A percentile compares a stretch with the other conserved stretches of the same genome.
phyloP scores from a whole-genome alignment of 768 basidiomycete species.

The Russula ochroleuca region DNA sequence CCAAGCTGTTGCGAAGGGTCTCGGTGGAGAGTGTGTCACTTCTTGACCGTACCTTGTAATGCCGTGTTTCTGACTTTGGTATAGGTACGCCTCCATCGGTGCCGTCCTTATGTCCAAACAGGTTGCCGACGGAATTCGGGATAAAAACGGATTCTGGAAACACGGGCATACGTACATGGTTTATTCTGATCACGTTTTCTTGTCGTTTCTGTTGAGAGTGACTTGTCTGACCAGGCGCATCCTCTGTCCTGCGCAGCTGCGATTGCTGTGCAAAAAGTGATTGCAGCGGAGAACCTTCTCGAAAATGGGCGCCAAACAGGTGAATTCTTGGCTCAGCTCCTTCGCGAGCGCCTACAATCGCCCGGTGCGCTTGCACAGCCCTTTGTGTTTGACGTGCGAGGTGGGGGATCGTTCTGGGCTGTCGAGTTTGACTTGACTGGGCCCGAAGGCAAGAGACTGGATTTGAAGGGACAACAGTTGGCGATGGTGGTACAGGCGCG shows the following conservation, averaged over 20 bases:
- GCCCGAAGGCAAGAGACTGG: slow-evolving; percentile 39
- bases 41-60: neutral
- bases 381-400: slow-evolving; percentile 75
- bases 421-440: slow-evolving; percentile 72
- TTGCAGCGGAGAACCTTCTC: slow-evolving; percentile 65
- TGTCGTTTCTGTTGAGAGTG: neutral
- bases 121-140: slow-evolving; percentile 65
- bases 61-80: slow-evolving; percentile 5
- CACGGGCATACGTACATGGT: slow-evolving; percentile 87
- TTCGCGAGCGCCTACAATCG: slow-evolving; percentile 50
- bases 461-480: slow-evolving; percentile 53
- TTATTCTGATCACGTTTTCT: slow-evolving; percentile 17
- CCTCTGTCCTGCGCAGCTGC: slow-evolving; percentile 75
- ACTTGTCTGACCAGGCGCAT: slow-evolving; percentile 46
- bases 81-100: slow-evolving; percentile 75
- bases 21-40: slow-evolving; percentile 72
- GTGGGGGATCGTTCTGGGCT: slow-evolving; percentile 79
- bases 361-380: slow-evolving; percentile 58
- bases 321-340: slow-evolving; percentile 50
- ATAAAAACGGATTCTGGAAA: slow-evolving; percentile 68
- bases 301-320: slow-evolving; percentile 58
- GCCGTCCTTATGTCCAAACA: slow-evolving; percentile 72
- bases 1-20: slow-evolving; percentile 85
- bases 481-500: slow-evolving; percentile 68
- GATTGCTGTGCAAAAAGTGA: slow-evolving; percentile 74